Percentiles rank a stretch among this genome's conserved stretches.
Conservation (phyloP, 2,329 filamentous ascomycete genomes). For the Atkinsonella hypoxylon region DNA sequence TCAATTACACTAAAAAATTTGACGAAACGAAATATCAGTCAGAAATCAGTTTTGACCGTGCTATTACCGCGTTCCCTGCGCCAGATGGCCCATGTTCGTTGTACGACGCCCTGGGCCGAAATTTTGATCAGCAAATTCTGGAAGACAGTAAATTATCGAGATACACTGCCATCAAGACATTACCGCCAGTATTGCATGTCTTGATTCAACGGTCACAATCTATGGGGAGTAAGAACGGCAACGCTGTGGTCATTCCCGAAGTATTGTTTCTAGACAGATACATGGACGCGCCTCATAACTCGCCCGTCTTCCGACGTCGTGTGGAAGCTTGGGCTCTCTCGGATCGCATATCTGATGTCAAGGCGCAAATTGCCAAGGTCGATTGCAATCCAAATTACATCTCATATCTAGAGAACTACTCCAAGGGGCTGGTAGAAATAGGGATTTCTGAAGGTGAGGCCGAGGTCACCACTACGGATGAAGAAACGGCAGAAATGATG, state of each 20-base stretch:
- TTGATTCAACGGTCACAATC: conserved; percentile 76
- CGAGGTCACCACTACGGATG: background rate
- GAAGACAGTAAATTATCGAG: conserved; percentile 49
- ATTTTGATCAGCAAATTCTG: conserved; percentile 70
- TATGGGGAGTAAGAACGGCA: conserved; percentile 61
- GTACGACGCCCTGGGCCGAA: conserved; percentile 73
- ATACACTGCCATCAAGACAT: conserved; percentile 60
- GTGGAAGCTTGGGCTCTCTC: conserved; percentile 66
- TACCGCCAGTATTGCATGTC: conserved; percentile 79
- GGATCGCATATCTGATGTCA: conserved; percentile 44
- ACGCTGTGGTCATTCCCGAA: conserved; percentile 68
- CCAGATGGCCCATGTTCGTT: conserved; percentile 45
- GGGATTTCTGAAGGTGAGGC: background rate
- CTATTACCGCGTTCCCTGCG: conserved; percentile 48
- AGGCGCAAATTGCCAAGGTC: conserved; percentile 23
- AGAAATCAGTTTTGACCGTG: conserved; percentile 46
- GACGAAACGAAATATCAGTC: conserved; percentile 27
- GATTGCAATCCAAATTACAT: conserved; percentile 16
- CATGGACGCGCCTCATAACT: conserved; percentile 53
- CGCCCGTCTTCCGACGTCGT: conserved; percentile 50
- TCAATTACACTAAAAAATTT: conserved; percentile 46
- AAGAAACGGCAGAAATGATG: background rate
- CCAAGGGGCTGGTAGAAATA: conserved; percentile 13
- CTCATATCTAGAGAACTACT: conserved; percentile 17
- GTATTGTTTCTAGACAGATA: conserved; percentile 82